Base-by-base conservation (phyloP, 2,329 filamentous ascomycete species). In the Pseudogymnoascus sp. region DNA sequence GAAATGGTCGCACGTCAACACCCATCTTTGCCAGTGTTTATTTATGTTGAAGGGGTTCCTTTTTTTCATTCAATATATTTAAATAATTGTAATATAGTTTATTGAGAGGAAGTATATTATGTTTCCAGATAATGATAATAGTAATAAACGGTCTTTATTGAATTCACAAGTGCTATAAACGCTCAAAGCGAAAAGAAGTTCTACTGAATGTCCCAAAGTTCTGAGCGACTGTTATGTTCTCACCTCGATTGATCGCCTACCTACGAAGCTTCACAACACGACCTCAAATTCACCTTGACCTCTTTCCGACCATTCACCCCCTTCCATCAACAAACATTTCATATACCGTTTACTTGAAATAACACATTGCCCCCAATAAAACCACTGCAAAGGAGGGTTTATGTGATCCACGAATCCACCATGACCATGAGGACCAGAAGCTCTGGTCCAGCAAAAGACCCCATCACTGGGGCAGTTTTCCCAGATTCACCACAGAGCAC, bases 381-480 rank as follows among this genome's bases (percentile, higher is more conserved):
- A 13, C 29, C 9, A 55, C 29, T 13, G 2, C 9, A 35, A 18
- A 33, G n/a, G 27, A 52, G n/a, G 15, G n/a, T 55, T n/a, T 55
- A 55, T 55, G 29, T 33, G 29, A 29, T 29, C 29, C n/a, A 18
- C 29, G 29, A 21, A 29, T 35, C 12, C 48, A 21, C 21, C 21
- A 21, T 21, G 21, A 55, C 15, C 15, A 55, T 55, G 48, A 55
- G 48, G 48, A 55, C 48, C 15, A 33, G 48, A 55, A 55, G 48
- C 35, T 55, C 48, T 55, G 48, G 48, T 21, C 48, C 48, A 55
- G 48, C 48, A 55, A 55, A 55, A 29, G 48, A 55, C 29, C 48
- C 48, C n/a, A 13, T 33, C 15, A 55, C 48, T 7, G 48, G 48
- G 9, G 29, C 33, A 4, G 5, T 55, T 7, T 55, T 21, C n/a